Evolutionary conservation across 768 basidiomycete genomes (phyloP), one percentile per base, ranked within the genome.

Genomic region (Mycena vulgaris): DNA sequence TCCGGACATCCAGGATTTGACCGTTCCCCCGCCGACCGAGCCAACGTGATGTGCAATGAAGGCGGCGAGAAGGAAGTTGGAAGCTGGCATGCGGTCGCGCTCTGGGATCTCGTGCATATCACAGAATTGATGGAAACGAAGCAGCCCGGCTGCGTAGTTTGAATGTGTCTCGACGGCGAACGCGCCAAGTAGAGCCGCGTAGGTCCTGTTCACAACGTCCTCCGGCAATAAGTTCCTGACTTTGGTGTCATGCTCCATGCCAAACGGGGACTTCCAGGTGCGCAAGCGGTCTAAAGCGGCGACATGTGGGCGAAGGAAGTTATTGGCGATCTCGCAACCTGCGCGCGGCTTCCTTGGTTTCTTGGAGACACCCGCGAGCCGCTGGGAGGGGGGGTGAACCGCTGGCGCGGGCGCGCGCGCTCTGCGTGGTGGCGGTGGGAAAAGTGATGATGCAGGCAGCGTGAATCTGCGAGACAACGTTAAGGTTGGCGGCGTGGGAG

Each of bases 51-150:
- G 30, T 0, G 77, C 76, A 0, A 78, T 51, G 51, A 85, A 85
- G 8, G 74, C 71, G 0, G 77, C 37, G 5, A 85, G 70, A 5
- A 85, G 76, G 14, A 69, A 16, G 9, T 79, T 65, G 4, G 74
- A 75, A 0, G 80, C 84, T 1, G 80, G 84, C 79, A 83, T 84
- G 14, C 75, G 74, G 3, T 33, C 45, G 10, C 28, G 60, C 63
- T 85, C 80, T 0, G 78, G 51, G 5, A 85, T 78, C 2, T 58
- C 5, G 1, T 68, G 28, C 2, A 49, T 37, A 61, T 87, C 78
- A 48, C 83, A 84, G 62, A 81, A 85, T 62, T 85, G 80, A 0
- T 74, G 78, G 75, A 81, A 85, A 0, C 76, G 68, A 0, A 82
- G 76, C 0, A 82, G 70, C 11, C 83, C 81, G 2, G 81, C 79